Evolutionary conservation across 2,329 filamentous ascomycete genomes (phyloP), one percentile per base, ranked within the genome.

Genomic region (Zalaria obscura): DNA sequence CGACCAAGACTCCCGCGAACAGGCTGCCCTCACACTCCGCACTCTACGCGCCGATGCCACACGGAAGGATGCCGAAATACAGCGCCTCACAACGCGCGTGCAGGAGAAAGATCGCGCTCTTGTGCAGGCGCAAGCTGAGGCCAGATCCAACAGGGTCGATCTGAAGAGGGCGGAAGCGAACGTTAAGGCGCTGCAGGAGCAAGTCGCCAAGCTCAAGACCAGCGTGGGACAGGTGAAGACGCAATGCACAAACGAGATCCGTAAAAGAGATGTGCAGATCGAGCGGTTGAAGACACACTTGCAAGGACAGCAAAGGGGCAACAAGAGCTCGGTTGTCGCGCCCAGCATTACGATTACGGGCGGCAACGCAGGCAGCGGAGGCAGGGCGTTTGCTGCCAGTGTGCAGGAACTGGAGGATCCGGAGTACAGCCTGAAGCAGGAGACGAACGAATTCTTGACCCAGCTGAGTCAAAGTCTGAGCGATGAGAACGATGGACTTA

Each of bases 371-470:
- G 76, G 70, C 37, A 73, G 76, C 48, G 76, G 49, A 71, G 68
- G 66, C 36, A 70, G 47, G 60, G 58, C 25, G 39, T 48, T 48
- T 29, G 52, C 75, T 53, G 59, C 74, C 49, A 55, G 69, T 63
- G 55, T 65, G 52, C 56, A 59, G 28, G 65, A 69, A 36, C 49
- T 75, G 7, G 71, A 62, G 56, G 75, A 65, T 58, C 75, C 62
- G 45, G 71, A 61, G 41, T 79, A 89, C 60, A 83, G 77, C 51
- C 64, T 96, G 46, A 79, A 80, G 52, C 77, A 80, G 57, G 91
- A 96, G 63, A 93, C 89, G 4, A 94, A 89, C 38, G 80, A 87
- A 39, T 95, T 95, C 55, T 66, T 98, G 43, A 91, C 88, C 0
- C 79, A 83, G 54, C 66, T 94, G 44, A 88, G 85, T 27, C 82